Conservation (phyloP, 805 yeast species). For the Candida maltosa region DNA sequence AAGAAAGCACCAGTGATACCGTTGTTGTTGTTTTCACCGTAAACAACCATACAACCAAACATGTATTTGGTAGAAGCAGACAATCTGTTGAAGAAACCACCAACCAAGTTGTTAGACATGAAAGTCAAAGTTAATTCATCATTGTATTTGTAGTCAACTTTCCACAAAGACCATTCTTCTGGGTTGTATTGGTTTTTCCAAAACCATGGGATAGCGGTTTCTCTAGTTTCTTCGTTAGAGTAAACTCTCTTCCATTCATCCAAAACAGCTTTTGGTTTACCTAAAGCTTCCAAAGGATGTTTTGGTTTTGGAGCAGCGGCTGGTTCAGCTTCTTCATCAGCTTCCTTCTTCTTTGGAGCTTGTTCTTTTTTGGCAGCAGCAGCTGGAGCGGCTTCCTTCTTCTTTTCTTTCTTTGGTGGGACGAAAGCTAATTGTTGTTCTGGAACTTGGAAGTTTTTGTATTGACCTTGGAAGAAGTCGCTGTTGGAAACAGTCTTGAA, state of each 20-base stretch:
- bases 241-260: constrained; percentile 96
- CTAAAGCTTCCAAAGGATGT: constrained; percentile 88
- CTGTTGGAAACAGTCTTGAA: constrained; percentile 50
- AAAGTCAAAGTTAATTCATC: constrained; percentile 95
- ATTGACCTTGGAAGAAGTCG: constrained; percentile 47
- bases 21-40: constrained; percentile 98
- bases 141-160: constrained; percentile 94
- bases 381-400: constrained; percentile 36
- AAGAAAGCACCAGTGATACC: constrained; percentile 95
- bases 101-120: constrained; percentile 97
- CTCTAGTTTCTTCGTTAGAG: constrained; percentile 97
- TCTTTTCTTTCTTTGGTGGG: constrained; percentile 77
- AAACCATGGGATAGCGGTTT: constrained; percentile 94
- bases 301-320: constrained; percentile 72
- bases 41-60: constrained; percentile 91
- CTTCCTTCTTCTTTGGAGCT: constrained; percentile 27
- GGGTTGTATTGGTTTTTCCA: constrained; percentile 89
- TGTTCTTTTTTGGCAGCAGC: constrained; percentile 36
- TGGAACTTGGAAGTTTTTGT: constrained; percentile 51
- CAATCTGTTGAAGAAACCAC: constrained; percentile 97
- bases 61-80: constrained; percentile 87
- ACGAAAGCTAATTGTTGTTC: constrained; percentile 64
- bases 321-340: constrained; percentile 34
- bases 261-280: constrained; percentile 63
- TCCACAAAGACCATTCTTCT: constrained; percentile 92